A percentile compares a stretch with the other conserved stretches of the same genome.
These are phyloP conservation scores for Ilyonectria destructans DNA, from an alignment of 2,329 filamentous ascomycete species.

Conservation along the genomic window DNA sequence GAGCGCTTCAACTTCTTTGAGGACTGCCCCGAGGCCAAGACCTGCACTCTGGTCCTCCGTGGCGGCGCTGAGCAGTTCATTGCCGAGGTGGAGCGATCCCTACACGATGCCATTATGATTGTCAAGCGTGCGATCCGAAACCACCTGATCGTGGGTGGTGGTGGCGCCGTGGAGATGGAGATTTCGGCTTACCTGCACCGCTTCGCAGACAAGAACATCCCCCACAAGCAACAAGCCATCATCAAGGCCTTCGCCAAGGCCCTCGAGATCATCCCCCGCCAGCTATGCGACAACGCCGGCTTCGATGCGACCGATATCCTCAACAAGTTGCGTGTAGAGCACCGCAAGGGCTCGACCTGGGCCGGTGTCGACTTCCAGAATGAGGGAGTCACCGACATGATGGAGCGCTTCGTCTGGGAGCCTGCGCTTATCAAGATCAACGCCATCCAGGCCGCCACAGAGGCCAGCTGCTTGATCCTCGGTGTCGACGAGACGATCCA, in stretches of 20 bases:
- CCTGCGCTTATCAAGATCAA: constrained; percentile 97
- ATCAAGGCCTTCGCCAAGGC: constrained; percentile 99
- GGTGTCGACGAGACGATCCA: constrained; percentile 98
- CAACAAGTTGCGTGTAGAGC: constrained; percentile 95
- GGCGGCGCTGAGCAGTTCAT: constrained; percentile 99
- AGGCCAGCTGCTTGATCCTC: constrained; percentile 95
- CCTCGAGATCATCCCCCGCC: constrained; percentile 94
- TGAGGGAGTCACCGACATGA: constrained; percentile 94
- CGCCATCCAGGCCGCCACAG: constrained; percentile 94
- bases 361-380: constrained; percentile 95
- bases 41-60: constrained; percentile 94
- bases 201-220: constrained; percentile 93
- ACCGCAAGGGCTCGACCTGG: constrained; percentile 94
- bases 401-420: constrained; percentile 98
- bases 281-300: constrained; percentile 98
- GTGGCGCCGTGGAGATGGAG: constrained; percentile 97
- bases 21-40: constrained; percentile 95
- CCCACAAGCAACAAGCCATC: constrained; percentile 96
- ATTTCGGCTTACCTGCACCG: constrained; percentile 93
- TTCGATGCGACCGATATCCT: constrained; percentile 99
- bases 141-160: constrained; percentile 93
- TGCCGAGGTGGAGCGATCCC: constrained; percentile 95
- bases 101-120: constrained; percentile 99
- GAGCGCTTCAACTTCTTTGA: constrained; percentile 99
- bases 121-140: constrained; percentile 98